A percentile compares a stretch with the other conserved stretches of the same genome.
Evolutionary conservation across 2,329 filamentous ascomycete species (phyloP).

Genomic region (Arthrobotrys sphaeroides): DNA sequence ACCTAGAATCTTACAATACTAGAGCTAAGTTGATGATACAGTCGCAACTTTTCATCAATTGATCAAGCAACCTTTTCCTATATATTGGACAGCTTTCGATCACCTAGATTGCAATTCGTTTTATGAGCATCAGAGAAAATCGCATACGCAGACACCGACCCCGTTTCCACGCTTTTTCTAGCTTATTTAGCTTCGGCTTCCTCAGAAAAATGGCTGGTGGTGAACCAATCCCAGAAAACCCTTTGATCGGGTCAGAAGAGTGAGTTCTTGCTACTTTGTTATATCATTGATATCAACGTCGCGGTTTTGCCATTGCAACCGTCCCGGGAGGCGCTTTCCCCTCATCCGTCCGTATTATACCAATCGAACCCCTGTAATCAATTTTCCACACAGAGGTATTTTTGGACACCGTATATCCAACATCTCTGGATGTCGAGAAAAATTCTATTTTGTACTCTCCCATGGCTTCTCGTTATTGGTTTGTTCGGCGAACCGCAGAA

Average conservation of each 20-base stretch:
- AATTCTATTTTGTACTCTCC: constrained; percentile 25
- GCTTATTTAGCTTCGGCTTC: constrained; percentile 9
- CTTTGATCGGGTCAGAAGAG: constrained; percentile 37
- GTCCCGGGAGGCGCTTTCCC: background rate
- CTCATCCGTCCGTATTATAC: background rate
- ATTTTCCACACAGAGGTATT: constrained; percentile 13
- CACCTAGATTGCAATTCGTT: background rate
- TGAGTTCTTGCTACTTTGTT: constrained; percentile 9
- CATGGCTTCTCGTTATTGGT: constrained; percentile 15
- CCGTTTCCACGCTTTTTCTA: constrained; percentile 17
- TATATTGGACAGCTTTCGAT: background rate
- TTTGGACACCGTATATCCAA: background rate
- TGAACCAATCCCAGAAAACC: constrained; percentile 50
- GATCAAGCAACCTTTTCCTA: background rate
- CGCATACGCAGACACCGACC: background rate
- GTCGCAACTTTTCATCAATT: background rate
- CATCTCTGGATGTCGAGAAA: background rate
- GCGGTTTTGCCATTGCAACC: background rate
- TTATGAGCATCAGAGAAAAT: background rate
- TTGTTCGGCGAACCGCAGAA: constrained; percentile 31
- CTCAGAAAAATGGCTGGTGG: constrained; percentile 33
- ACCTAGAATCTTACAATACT: constrained; percentile 13
- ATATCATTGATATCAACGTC: background rate
- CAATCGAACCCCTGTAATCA: background rate
- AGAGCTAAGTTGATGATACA: background rate